Percentiles rank a stretch among this genome's conserved stretches.
These are phyloP conservation scores for Diaporthe velutina DNA, from an alignment of 2,329 filamentous ascomycete genomes.

Conservation along the genomic window DNA sequence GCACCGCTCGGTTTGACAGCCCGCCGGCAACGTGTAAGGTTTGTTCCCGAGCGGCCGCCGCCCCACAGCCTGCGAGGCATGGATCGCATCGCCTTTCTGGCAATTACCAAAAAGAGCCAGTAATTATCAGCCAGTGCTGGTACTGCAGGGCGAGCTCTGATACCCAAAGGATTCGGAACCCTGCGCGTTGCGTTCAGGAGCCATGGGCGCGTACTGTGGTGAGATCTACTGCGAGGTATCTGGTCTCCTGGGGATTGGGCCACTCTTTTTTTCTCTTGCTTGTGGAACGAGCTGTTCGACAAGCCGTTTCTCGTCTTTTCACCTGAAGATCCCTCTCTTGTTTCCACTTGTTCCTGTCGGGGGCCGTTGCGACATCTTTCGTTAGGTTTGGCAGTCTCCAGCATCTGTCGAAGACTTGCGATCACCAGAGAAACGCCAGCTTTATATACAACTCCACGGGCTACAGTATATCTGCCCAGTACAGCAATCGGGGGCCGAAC, in stretches of 20 bases:
- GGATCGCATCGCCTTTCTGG: background rate
- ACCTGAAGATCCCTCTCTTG: too few relatives aligned
- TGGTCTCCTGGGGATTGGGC: background rate
- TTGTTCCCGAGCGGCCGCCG: constrained; percentile 11
- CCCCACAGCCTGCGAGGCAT: too few relatives aligned
- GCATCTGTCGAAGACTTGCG: background rate
- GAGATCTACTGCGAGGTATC: background rate
- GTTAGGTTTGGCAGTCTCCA: background rate
- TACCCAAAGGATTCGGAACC: constrained; percentile 22
- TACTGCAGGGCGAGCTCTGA: background rate
- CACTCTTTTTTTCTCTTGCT: background rate
- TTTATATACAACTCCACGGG: background rate
- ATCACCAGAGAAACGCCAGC: background rate
- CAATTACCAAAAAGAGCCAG: background rate
- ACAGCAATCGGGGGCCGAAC: background rate
- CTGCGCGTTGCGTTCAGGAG: background rate
- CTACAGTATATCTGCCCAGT: background rate
- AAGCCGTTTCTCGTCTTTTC: background rate
- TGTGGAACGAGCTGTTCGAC: constrained; percentile 12
- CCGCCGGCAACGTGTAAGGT: background rate
- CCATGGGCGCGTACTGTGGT: background rate
- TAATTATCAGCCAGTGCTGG: constrained; percentile 5
- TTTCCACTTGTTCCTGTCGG: background rate
- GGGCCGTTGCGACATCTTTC: background rate
- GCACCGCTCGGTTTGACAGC: too few relatives aligned